These are phyloP conservation scores for Trichoderma asperellum DNA, from an alignment of 2,329 filamentous ascomycete species.

Conservation along the genomic window DNA sequence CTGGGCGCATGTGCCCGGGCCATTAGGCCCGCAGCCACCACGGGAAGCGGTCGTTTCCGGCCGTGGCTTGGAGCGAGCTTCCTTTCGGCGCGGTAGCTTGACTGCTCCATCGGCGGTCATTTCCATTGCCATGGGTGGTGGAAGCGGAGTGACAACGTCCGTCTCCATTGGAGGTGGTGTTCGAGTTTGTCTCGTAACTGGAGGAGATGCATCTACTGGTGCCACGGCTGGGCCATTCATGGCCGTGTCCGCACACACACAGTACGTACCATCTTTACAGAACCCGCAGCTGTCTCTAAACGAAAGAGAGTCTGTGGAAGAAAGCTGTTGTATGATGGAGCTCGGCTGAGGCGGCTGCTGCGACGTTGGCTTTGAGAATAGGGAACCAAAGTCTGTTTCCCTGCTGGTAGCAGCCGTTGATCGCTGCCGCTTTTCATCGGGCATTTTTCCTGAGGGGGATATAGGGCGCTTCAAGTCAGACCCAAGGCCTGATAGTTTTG, in stretches of 20 bases:
- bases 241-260: slow-evolving; percentile 72
- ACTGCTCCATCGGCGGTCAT: slow-evolving; percentile 63
- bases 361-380: slow-evolving; percentile 57
- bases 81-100: slow-evolving; percentile 57
- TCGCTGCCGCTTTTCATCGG: slow-evolving; percentile 61
- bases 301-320: slow-evolving; percentile 45
- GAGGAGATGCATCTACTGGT: slow-evolving; percentile 46
- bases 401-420: slow-evolving; percentile 56
- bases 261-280: slow-evolving; percentile 80
- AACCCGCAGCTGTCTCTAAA: slow-evolving; percentile 77
- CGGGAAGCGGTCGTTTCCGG: slow-evolving; percentile 25
- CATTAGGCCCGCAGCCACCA: slow-evolving; percentile 64
- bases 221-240: slow-evolving; percentile 47
- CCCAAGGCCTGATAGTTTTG: slow-evolving; percentile 49
- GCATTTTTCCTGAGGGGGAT: slow-evolving; percentile 48
- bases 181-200: slow-evolving; percentile 53
- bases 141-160: slow-evolving; percentile 51
- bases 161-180: slow-evolving; percentile 65
- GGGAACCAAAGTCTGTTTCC: slow-evolving; percentile 75
- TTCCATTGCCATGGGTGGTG: slow-evolving; percentile 58
- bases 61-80: slow-evolving; percentile 37
- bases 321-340: slow-evolving; percentile 41
- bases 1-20: slow-evolving; percentile 78
- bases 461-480: slow-evolving; percentile 54
- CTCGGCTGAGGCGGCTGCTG: slow-evolving; percentile 31